Percentiles rank a stretch among this genome's conserved stretches.
Evolutionary conservation across 306 rosid genomes (phyloP).

Genomic region (Prunus mume): DNA sequence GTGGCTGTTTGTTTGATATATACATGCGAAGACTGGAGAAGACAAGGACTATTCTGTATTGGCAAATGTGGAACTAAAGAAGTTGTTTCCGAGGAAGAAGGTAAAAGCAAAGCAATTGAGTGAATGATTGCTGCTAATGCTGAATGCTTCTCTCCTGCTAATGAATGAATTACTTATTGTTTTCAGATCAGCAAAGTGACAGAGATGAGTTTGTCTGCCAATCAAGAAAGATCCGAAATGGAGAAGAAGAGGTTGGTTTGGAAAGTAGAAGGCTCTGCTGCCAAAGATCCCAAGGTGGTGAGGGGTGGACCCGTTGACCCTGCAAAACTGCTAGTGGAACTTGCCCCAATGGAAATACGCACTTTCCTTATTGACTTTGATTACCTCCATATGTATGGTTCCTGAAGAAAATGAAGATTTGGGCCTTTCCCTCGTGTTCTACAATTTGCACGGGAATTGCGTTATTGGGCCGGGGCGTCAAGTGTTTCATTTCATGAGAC

Average conservation of each 20-base stretch:
- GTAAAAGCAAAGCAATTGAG: constrained; percentile 24
- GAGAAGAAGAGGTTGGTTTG: constrained; percentile 64
- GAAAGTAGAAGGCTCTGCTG: constrained; percentile 58
- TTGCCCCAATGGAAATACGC: constrained; percentile 84
- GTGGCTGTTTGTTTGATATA: constrained; percentile 23
- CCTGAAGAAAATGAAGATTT: constrained; percentile 4
- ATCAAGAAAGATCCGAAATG: constrained; percentile 81
- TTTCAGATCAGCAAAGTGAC: constrained; percentile 65
- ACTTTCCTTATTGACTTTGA: constrained; percentile 45
- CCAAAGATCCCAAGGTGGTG: constrained; percentile 47
- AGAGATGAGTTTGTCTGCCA: constrained; percentile 78
- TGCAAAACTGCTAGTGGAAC: constrained; percentile 60
- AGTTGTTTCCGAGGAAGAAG: constrained; percentile 67
- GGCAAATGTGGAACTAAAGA: constrained; percentile 71
- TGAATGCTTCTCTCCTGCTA: neutral
- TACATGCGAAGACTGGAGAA: constrained; percentile 56
- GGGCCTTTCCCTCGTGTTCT: neutral
- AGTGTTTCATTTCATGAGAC: neutral
- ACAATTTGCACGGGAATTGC: neutral
- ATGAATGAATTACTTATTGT: constrained; percentile 8
- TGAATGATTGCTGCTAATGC: neutral
- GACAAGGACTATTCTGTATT: constrained; percentile 65
- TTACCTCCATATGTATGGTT: constrained; percentile 13
- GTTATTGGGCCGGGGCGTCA: neutral
- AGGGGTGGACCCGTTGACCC: constrained; percentile 78